These are phyloP conservation scores for Tausonia pullulans DNA, from an alignment of 1,284 basidiomycete species.

Conservation along the genomic window DNA sequence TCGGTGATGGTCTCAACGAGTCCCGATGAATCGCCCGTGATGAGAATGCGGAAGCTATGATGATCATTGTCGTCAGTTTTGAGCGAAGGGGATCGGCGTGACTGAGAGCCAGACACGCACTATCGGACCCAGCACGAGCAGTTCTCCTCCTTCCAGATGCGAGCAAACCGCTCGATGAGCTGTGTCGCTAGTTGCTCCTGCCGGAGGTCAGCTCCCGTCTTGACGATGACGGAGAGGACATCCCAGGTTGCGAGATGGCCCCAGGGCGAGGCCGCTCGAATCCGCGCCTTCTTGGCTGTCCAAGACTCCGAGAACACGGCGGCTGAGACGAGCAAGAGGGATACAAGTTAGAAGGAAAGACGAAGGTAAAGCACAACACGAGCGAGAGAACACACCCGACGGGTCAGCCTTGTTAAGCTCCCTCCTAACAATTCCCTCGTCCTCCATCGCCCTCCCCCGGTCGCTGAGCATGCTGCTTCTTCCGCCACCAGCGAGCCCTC, in stretches of 20 bases:
- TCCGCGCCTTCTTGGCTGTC: slow-evolving; percentile 87
- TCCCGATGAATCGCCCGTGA: slow-evolving; percentile 85
- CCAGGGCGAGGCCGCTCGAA: slow-evolving; percentile 85
- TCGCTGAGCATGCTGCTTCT: neutral
- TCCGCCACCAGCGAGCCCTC: slow-evolving; percentile 20
- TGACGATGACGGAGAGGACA: slow-evolving; percentile 91
- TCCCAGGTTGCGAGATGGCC: slow-evolving; percentile 73
- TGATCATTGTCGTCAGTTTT: neutral
- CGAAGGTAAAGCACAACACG: neutral
- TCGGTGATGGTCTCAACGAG: slow-evolving; percentile 93
- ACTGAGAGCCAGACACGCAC: slow-evolving; percentile 43
- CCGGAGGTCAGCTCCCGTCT: slow-evolving; percentile 90
- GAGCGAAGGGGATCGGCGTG: neutral
- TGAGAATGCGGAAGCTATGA: slow-evolving; percentile 64
- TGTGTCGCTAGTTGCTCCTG: slow-evolving; percentile 97
- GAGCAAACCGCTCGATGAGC: slow-evolving; percentile 82
- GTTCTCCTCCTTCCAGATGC: slow-evolving; percentile 89
- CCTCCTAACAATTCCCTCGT: slow-evolving; percentile 80
- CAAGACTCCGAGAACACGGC: slow-evolving; percentile 93
- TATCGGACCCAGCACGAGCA: slow-evolving; percentile 84
- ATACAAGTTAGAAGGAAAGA: neutral
- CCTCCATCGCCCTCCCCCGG: slow-evolving; percentile 56
- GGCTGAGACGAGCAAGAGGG: slow-evolving; percentile 25
- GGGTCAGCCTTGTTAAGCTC: slow-evolving; percentile 97
- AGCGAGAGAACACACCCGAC: slow-evolving; percentile 45